Evolutionary conservation across 768 basidiomycete species (phyloP), one percentile per base, ranked within the genome.

Genomic region (Termitomyces titanicus): DNA sequence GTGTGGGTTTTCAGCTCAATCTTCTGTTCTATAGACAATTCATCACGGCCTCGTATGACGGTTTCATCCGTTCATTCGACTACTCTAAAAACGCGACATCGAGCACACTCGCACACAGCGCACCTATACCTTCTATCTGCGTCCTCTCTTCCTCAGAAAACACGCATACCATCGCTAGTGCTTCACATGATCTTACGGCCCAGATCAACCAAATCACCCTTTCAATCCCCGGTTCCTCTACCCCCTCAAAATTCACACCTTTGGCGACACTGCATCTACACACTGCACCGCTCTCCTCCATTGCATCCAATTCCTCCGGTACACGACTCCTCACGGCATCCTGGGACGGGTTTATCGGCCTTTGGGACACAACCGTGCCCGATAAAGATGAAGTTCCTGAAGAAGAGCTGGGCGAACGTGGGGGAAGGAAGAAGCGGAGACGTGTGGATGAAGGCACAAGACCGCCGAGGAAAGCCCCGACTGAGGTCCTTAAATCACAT

Each of bases 331-430:
- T 98, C 33, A 94, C 93, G 0, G 80, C 89, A 0, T 89, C 89
- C 0, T 95, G 94, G 93, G 95, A 99, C 63, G 78, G 82, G 9
- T 76, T 94, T 15, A 78, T 98, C 53, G 92, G 93, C 2, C 62
- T 94, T 5, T 98, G 87, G 88, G 84, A 87, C 57, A 85, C 84
- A 3, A 63, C 66, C 1, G 74, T 89, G 33, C 86, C 92, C 0
- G 61, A 69, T 0, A 61, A 71, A 3, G 89, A 94, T 63, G 88
- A 95, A 60, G 77, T 90, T 0, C 68, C 75, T 5, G 73, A 76
- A n/a, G 70, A 74, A 49, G 57, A 65, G 17, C 35, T 61, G 3
- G 68, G 64, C 15, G 72, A 69, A 15, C 67, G 68, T 43, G 74
- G 77, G 11, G 74, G 77, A n/a, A 73, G 79, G 20, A 76, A 74